phyloP scores from a whole-genome alignment of 129 eudicot species.

The Solidago caesia region DNA sequence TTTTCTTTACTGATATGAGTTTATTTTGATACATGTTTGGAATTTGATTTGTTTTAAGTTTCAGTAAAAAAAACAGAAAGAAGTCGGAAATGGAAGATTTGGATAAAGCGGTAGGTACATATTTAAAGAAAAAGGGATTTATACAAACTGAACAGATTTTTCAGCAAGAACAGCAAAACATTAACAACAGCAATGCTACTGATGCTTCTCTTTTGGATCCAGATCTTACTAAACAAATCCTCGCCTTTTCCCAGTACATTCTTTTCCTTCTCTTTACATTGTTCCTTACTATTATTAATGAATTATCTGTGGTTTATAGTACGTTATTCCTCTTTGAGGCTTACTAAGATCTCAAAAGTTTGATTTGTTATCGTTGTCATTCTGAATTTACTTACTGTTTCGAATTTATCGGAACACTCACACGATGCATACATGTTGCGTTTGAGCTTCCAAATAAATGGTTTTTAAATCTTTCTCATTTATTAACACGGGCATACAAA shows the following conservation, averaged over 20 bases:
- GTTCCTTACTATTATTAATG: background rate
- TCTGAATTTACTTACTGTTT: background rate
- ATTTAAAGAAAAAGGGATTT: slow-evolving; percentile 76
- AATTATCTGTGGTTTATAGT: background rate
- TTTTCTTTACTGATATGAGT: background rate
- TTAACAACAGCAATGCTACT: background rate
- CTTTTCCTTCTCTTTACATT: slow-evolving; percentile 14
- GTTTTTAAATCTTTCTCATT: background rate
- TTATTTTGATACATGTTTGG: background rate
- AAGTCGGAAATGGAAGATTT: slow-evolving; percentile 58
- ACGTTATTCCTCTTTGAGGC: slow-evolving; percentile 4
- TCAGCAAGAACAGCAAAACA: slow-evolving; percentile 12
- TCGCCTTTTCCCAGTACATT: slow-evolving; percentile 57
- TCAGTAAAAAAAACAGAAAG: slow-evolving; percentile 22
- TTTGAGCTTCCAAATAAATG: background rate
- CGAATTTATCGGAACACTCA: background rate
- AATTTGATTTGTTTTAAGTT: slow-evolving; percentile 2
- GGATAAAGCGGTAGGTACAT: slow-evolving; percentile 63
- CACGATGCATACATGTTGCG: slow-evolving; percentile 2
- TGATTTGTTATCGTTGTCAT: background rate
- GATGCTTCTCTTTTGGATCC: slow-evolving; percentile 55
- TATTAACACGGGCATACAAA: background rate
- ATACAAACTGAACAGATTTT: slow-evolving; percentile 52
- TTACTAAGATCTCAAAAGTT: background rate
- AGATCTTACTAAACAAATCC: slow-evolving; percentile 63